phyloP scores from a whole-genome alignment of 2,329 filamentous ascomycete genomes.

The Periconia sp. region DNA sequence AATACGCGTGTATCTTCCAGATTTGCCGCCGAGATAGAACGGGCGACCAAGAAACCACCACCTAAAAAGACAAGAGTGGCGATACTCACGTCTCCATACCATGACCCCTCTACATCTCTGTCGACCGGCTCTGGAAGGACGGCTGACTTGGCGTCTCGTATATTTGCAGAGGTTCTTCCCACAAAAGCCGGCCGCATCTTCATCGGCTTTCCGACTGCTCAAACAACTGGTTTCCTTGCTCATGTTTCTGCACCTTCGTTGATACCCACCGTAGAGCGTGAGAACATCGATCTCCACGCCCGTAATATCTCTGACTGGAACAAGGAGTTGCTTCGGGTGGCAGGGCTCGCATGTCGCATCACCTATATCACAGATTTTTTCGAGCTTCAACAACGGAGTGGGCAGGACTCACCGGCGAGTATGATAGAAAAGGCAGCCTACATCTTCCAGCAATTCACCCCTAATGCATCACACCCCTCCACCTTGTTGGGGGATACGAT shows the following conservation, averaged over 20 bases:
- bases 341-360: constrained; percentile 85
- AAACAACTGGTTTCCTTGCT: constrained; percentile 90
- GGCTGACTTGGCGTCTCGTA: constrained; percentile 65
- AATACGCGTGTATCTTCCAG: constrained; percentile 71
- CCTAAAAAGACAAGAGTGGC: constrained; percentile 84
- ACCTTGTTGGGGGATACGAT: constrained; percentile 80
- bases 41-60: constrained; percentile 95
- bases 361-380: constrained; percentile 86
- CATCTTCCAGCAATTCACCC: constrained; percentile 83
- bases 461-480: constrained; percentile 86
- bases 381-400: constrained; percentile 56
- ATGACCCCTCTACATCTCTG: constrained; percentile 71
- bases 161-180: constrained; percentile 88
- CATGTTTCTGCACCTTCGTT: constrained; percentile 95
- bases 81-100: constrained; percentile 87
- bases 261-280: constrained; percentile 94
- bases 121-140: constrained; percentile 52
- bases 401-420: constrained; percentile 59
- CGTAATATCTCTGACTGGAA: constrained; percentile 96
- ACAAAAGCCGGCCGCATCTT: constrained; percentile 90
- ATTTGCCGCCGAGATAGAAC: constrained; percentile 84
- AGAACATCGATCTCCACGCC: constrained; percentile 95
- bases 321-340: constrained; percentile 84
- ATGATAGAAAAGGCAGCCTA: constrained; percentile 80
- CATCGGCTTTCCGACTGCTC: constrained; percentile 95